A percentile compares a stretch with the other conserved stretches of the same genome.
Evolutionary conservation across 1,139 yeast genomes (phyloP).

Genomic region (Waltiozyma sp.): DNA sequence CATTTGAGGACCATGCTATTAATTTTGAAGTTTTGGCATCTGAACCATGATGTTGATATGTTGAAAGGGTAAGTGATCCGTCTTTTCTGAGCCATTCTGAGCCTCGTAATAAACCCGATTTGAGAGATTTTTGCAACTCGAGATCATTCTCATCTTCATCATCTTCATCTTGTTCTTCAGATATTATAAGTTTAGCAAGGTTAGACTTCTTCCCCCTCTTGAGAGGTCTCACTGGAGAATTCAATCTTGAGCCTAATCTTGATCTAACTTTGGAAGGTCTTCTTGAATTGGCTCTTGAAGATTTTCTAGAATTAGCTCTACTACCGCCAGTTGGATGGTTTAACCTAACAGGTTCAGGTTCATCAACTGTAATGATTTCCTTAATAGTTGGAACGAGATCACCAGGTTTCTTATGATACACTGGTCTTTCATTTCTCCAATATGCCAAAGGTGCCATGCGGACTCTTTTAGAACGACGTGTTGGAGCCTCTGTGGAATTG

Average conservation of each 20-base stretch:
- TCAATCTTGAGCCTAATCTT: slow-evolving; percentile 2
- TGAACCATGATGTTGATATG: slow-evolving; percentile 42
- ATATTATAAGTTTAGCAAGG: slow-evolving; percentile 20
- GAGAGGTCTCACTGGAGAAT: slow-evolving; percentile 8
- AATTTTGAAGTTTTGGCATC: slow-evolving; percentile 33
- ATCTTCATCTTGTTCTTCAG: slow-evolving; percentile 12
- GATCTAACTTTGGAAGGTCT: slow-evolving; percentile 7
- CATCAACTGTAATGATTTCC: slow-evolving; percentile 42
- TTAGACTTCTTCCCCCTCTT: slow-evolving; percentile 15
- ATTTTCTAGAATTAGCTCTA: slow-evolving; percentile 7
- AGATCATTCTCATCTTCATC: slow-evolving; percentile 5
- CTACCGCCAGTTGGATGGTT: slow-evolving; percentile 4
- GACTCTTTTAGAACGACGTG: slow-evolving; percentile 49
- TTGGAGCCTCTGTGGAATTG: slow-evolving; percentile 8
- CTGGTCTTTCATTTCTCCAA: slow-evolving; percentile 76
- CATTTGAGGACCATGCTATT: slow-evolving; percentile 58
- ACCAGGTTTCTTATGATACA: slow-evolving; percentile 43
- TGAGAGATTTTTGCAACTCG: neutral
- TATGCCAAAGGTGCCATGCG: slow-evolving; percentile 67
- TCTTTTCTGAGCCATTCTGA: neutral
- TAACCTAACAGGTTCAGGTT: slow-evolving; percentile 5
- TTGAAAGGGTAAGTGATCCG: slow-evolving; percentile 11
- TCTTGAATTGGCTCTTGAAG: slow-evolving; percentile 2
- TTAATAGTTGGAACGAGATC: slow-evolving; percentile 50
- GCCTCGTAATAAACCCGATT: neutral